Evolutionary conservation across 2,329 filamentous ascomycete genomes (phyloP).

Genomic region (Arthrobotrys megalospora): DNA sequence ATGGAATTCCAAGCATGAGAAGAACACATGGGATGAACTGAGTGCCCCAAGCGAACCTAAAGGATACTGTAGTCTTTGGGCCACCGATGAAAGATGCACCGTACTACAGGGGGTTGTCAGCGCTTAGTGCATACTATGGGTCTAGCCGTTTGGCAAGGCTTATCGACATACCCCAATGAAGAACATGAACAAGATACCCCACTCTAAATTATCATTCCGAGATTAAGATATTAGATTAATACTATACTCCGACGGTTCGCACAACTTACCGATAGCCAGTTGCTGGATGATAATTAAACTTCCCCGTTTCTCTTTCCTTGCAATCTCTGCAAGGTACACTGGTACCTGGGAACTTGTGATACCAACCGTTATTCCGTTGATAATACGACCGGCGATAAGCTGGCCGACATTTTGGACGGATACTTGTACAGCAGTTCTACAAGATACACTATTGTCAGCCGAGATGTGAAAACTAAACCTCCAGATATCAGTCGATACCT

Average conservation of each 20-base stretch:
- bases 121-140: slow-evolving; percentile 67
- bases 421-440: slow-evolving; percentile 62
- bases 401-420: slow-evolving; percentile 65
- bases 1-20: slow-evolving; percentile 68
- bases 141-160: no score
- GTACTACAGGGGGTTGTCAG: slow-evolving; percentile 65
- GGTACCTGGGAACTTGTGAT: slow-evolving; percentile 69
- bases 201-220: slow-evolving; percentile 61
- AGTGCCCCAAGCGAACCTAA: slow-evolving; percentile 71
- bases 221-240: background rate
- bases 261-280: slow-evolving; percentile 68
- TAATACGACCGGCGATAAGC: slow-evolving; percentile 65
- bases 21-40: slow-evolving; percentile 70
- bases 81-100: slow-evolving; percentile 69
- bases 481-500: background rate
- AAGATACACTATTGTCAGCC: background rate
- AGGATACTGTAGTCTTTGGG: slow-evolving; percentile 67
- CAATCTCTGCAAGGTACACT: slow-evolving; percentile 69
- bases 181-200: slow-evolving; percentile 69
- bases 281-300: slow-evolving; percentile 69
- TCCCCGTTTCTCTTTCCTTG: slow-evolving; percentile 68
- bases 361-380: slow-evolving; percentile 66
- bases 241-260: background rate
- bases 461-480: background rate
- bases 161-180: slow-evolving; percentile 67